Conservation (phyloP, 768 basidiomycete genomes). For the Calocybe indica region DNA sequence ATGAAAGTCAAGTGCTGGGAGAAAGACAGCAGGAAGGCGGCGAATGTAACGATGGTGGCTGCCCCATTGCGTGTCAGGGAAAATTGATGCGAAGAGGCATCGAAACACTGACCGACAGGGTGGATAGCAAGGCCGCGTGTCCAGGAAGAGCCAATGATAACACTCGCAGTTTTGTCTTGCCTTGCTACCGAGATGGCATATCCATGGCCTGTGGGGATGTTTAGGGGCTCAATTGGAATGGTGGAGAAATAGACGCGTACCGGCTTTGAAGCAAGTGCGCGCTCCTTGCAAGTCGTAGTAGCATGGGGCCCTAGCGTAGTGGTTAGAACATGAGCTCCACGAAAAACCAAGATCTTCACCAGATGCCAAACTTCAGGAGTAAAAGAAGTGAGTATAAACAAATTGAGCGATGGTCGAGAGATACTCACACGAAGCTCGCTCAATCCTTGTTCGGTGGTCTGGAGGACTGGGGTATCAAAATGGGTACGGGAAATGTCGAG, state of each 20-base stretch:
- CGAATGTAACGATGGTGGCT: slow-evolving; percentile 52
- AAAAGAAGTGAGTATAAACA: background rate
- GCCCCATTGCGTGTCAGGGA: slow-evolving; percentile 3
- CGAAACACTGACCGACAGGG: slow-evolving; percentile 54
- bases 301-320: slow-evolving; percentile 52
- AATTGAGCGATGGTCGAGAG: background rate
- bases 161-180: slow-evolving; percentile 26
- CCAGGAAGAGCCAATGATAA: slow-evolving; percentile 50
- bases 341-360: background rate
- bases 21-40: slow-evolving; percentile 59
- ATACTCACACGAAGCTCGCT: slow-evolving; percentile 50
- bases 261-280: slow-evolving; percentile 41
- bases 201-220: slow-evolving; percentile 37
- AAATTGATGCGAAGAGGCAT: background rate
- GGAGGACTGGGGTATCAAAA: slow-evolving; percentile 27
- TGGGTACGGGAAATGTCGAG: slow-evolving; percentile 62
- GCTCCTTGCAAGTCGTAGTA: slow-evolving; percentile 36
- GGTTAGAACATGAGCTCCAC: background rate
- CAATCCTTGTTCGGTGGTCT: slow-evolving; percentile 22
- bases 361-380: background rate
- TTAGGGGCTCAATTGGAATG: background rate
- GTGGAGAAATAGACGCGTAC: slow-evolving; percentile 19
- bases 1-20: slow-evolving; percentile 52
- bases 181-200: slow-evolving; percentile 44
- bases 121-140: slow-evolving; percentile 72